Conservation (phyloP, 257 asterid genomes). For the Rehmannia glutinosa region DNA sequence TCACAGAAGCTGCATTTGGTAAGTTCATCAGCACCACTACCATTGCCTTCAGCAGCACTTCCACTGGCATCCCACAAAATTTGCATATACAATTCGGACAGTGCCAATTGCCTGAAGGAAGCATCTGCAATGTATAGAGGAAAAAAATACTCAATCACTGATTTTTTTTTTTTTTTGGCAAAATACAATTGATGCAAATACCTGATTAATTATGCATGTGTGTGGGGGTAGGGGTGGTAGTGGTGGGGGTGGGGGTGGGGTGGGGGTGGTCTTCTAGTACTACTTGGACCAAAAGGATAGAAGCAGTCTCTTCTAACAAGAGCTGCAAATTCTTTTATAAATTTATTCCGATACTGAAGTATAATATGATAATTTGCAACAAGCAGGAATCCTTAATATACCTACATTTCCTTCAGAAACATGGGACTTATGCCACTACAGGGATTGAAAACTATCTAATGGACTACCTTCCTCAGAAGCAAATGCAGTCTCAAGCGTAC, state of each 20-base stretch:
- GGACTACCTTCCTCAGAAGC: conserved; percentile 61
- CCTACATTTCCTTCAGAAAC: conserved; percentile 41
- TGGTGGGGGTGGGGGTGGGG: too few relatives aligned
- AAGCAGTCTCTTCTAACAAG: too few relatives aligned
- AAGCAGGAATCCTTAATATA: conserved; percentile 28
- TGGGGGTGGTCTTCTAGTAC: too few relatives aligned
- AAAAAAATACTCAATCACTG: conserved; percentile 10
- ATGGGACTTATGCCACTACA: conserved; percentile 47
- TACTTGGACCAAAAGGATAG: too few relatives aligned
- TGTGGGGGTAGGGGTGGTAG: too few relatives aligned
- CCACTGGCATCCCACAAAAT: conserved; percentile 57
- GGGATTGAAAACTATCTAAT: conserved; percentile 41
- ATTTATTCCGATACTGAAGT: neutral
- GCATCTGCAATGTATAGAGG: conserved; percentile 45
- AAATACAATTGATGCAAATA: conserved; percentile 3
- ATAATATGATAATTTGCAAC: conserved; percentile 39
- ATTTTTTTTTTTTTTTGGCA: too few relatives aligned
- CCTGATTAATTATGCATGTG: neutral
- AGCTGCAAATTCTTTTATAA: too few relatives aligned
- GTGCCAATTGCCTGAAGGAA: conserved; percentile 93
- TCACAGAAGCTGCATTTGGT: conserved; percentile 63
- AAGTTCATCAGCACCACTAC: conserved; percentile 39
- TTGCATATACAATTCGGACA: conserved; percentile 85
- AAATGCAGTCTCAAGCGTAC: conserved; percentile 40
- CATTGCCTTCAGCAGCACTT: conserved; percentile 32